Evolutionary conservation across 805 yeast species (phyloP), one percentile per base, ranked within the genome.

Genomic region (Candida tibetensis): DNA sequence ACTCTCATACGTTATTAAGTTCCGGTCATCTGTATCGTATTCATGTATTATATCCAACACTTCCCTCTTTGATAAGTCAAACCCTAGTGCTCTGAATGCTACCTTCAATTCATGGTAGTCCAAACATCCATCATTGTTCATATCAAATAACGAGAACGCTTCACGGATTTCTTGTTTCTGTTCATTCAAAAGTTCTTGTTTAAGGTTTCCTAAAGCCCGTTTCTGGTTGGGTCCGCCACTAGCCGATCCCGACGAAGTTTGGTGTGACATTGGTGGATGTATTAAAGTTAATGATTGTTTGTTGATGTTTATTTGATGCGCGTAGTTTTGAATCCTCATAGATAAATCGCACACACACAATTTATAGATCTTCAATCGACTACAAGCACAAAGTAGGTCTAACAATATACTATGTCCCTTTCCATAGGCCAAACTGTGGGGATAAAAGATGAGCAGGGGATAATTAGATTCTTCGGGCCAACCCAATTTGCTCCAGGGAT

Each of bases 51-150:
- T 74, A 34, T 80, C 81, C 45, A 84, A 70, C 3, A 91, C 85
- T 40, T 85, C 88, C 45, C 81, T 74, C 51, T 89, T 81, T 19
- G 84, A 66, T 51, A 85, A 73, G 35, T 87, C 95, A 55, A 93
- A 91, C 18, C 96, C 98, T 28, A 93, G 70, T 0, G 99, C 99
- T 38, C 95, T 69, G 68, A 93, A 79, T 0, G 99, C 97, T 14
- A 89, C 96, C 62, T 88, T 90, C 47, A 88, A 69, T 52, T 91
- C 98, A 54, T 93, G 98, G 59, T 85, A 91, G 53, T 93, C 97
- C 36, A 93, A 71, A 47, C 72, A 76, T 3, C 96, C 95, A 58
- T 93, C 98, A 42, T 79, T 80, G 62, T 93, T 88, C 85, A 87
- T 82, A 55, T 93, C 99, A 60, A 93, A 93, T 22, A 91, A 69